Evolutionary conservation across 2,329 filamentous ascomycete genomes (phyloP).

Genomic region (Orbilia ellipsospora): DNA sequence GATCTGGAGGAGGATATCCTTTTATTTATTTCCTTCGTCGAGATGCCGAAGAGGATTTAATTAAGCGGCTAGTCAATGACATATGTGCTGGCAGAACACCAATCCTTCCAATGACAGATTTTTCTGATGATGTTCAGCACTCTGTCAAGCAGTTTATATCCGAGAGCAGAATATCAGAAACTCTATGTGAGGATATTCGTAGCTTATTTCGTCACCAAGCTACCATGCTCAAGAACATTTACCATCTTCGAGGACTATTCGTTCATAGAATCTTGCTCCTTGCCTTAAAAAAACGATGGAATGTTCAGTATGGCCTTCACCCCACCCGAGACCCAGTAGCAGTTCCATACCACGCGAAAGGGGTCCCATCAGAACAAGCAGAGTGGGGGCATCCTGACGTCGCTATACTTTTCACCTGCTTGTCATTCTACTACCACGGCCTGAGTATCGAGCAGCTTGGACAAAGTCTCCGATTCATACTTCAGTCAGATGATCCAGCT

Average conservation of each 20-base stretch:
- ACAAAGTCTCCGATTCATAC: slow-evolving; percentile 66
- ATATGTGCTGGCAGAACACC: slow-evolving; percentile 61
- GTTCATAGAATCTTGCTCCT: slow-evolving; percentile 71
- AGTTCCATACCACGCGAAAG: slow-evolving; percentile 76
- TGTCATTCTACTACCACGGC: slow-evolving; percentile 75
- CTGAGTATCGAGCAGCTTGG: slow-evolving; percentile 66
- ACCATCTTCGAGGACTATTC: slow-evolving; percentile 73
- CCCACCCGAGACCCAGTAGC: slow-evolving; percentile 70
- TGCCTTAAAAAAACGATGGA: slow-evolving; percentile 72
- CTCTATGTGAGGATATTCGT: slow-evolving; percentile 57
- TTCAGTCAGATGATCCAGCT: slow-evolving; percentile 69
- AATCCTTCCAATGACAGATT: slow-evolving; percentile 60
- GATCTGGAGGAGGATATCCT: slow-evolving; percentile 66
- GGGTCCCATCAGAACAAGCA: slow-evolving; percentile 70
- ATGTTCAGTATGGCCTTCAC: slow-evolving; percentile 74
- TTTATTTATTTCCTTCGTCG: slow-evolving; percentile 69
- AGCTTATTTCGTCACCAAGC: slow-evolving; percentile 61
- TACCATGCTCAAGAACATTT: slow-evolving; percentile 60
- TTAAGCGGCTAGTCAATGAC: slow-evolving; percentile 63
- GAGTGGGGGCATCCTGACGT: slow-evolving; percentile 78
- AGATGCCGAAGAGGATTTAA: slow-evolving; percentile 66
- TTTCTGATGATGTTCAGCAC: slow-evolving; percentile 57
- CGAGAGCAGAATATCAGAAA: slow-evolving; percentile 54
- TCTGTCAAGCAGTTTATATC: slow-evolving; percentile 61
- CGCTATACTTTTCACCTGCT: slow-evolving; percentile 72